phyloP scores from a whole-genome alignment of 1,284 basidiomycete genomes.

The Cryptococcus sp. region DNA sequence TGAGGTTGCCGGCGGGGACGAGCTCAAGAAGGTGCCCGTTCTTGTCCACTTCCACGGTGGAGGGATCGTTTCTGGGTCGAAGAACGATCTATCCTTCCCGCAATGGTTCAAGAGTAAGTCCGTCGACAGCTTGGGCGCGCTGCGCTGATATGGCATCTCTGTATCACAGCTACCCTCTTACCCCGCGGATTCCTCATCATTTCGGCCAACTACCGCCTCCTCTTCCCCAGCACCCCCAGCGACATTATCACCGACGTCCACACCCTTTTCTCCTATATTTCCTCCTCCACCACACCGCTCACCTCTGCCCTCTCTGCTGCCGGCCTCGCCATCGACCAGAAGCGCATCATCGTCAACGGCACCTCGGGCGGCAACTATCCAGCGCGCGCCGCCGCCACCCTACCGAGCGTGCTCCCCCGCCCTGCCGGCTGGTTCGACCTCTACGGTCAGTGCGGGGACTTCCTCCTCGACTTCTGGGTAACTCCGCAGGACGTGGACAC shows the following conservation, averaged over 20 bases:
- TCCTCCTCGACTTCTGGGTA: conserved; percentile 9
- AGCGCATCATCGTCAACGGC: conserved; percentile 9
- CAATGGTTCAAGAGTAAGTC: conserved; percentile 4
- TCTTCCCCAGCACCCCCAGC: conserved; percentile 7
- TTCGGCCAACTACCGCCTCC: conserved; percentile 14
- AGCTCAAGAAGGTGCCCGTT: not conserved
- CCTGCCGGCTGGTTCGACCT: conserved; percentile 8
- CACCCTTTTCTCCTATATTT: conserved; percentile 13
- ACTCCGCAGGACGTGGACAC: not conserved
- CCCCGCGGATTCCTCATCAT: conserved; percentile 7
- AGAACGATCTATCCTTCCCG: conserved; percentile 7
- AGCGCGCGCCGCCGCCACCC: conserved; percentile 8
- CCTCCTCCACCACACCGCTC: conserved; percentile 2
- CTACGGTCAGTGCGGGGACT: conserved; percentile 9
- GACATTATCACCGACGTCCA: conserved; percentile 13
- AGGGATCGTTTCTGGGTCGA: conserved; percentile 5
- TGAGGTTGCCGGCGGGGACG: not conserved
- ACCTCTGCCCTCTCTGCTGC: not conserved
- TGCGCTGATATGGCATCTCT: too few species aligned
- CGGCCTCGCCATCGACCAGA: not conserved
- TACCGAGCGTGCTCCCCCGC: conserved; percentile 1
- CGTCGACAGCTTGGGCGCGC: not conserved
- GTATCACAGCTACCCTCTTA: not conserved
- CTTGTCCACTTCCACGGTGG: conserved; percentile 9
- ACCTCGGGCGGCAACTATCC: conserved; percentile 15